phyloP scores from a whole-genome alignment of 495 filamentous ascomycete species.

The Aspergillus nidulans region DNA sequence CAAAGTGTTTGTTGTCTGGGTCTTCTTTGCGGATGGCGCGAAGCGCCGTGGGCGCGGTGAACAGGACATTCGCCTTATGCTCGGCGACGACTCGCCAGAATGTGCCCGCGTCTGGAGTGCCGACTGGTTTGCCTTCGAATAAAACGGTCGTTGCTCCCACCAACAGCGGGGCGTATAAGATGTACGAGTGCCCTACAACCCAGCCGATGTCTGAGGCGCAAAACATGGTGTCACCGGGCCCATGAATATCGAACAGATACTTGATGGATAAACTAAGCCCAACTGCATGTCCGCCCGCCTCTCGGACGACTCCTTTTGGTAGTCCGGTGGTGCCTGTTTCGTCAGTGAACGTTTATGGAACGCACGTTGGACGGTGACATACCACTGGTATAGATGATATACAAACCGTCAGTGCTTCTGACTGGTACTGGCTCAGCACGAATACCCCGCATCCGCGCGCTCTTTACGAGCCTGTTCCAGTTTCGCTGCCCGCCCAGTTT shows the following conservation, averaged over 20 bases:
- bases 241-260: constrained; percentile 73
- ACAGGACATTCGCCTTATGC: constrained; percentile 77
- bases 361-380: constrained; percentile 8
- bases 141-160: constrained; percentile 81
- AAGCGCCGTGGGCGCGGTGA: constrained; percentile 82
- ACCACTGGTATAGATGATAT: constrained; percentile 86
- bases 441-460: constrained; percentile 57
- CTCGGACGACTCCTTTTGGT: constrained; percentile 82
- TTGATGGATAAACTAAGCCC: constrained; percentile 74
- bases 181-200: constrained; percentile 83
- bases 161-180: constrained; percentile 79
- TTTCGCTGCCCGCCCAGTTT: constrained; percentile 64
- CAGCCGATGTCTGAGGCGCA: constrained; percentile 80
- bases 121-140: constrained; percentile 89
- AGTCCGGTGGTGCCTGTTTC: constrained; percentile 71
- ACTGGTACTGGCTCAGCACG: constrained; percentile 71
- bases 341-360: not conserved
- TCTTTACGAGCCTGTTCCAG: constrained; percentile 73
- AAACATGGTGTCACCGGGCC: constrained; percentile 80
- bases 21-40: constrained; percentile 85
- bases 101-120: constrained; percentile 78
- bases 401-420: constrained; percentile 69
- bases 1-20: constrained; percentile 62
- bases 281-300: constrained; percentile 84
- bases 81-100: constrained; percentile 87